Conservation (phyloP, 2,329 filamentous ascomycete species). For the Colletotrichum navitas region DNA sequence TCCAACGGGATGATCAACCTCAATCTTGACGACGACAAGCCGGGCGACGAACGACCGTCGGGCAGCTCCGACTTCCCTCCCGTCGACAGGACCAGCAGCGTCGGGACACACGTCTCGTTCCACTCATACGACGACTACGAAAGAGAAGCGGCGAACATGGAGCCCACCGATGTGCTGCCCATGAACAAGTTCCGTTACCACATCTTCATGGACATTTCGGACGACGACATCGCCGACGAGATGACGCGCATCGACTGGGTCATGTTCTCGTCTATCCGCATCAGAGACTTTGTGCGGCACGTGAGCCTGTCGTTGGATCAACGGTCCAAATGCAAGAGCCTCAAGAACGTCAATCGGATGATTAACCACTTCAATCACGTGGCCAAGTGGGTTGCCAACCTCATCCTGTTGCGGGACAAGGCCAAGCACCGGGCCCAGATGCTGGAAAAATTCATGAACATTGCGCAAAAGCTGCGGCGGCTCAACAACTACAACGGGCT, state of each 20-base stretch:
- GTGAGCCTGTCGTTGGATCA: constrained; percentile 80
- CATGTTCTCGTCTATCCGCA: constrained; percentile 95
- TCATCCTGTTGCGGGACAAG: constrained; percentile 92
- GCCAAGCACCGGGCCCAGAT: constrained; percentile 93
- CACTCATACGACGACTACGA: constrained; percentile 84
- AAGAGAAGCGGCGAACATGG: constrained; percentile 78
- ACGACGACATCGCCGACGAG: constrained; percentile 89
- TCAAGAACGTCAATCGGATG: constrained; percentile 94
- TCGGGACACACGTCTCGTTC: constrained; percentile 66
- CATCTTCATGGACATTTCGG: constrained; percentile 86
- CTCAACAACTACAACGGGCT: constrained; percentile 98
- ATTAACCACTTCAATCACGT: constrained; percentile 92
- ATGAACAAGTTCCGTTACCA: constrained; percentile 91
- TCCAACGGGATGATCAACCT: constrained; percentile 62
- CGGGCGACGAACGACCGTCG: constrained; percentile 58
- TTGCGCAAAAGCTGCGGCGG: constrained; percentile 87
- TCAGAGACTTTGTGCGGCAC: constrained; percentile 92
- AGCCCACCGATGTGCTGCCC: constrained; percentile 75
- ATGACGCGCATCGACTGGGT: constrained; percentile 97
- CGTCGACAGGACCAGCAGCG: constrained; percentile 54
- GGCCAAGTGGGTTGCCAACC: constrained; percentile 84
- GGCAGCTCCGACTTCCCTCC: constrained; percentile 60
- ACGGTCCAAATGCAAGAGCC: constrained; percentile 79
- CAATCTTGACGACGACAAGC: constrained; percentile 60
- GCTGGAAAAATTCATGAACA: constrained; percentile 94